Evolutionary conservation across 1,139 yeast genomes (phyloP).

Genomic region (Eremothecium coryli): DNA sequence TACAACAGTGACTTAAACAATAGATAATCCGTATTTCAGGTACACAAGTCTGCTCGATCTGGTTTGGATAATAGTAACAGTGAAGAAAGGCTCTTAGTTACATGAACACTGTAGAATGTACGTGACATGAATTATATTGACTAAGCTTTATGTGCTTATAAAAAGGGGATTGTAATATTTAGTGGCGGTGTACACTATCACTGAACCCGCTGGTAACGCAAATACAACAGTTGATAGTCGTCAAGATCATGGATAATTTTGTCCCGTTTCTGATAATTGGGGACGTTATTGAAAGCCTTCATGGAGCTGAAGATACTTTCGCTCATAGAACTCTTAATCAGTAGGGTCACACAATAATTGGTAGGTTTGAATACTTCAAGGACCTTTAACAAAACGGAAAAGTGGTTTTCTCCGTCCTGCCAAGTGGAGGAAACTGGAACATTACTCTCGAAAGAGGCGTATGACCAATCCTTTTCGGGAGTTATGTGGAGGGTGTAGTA

Average conservation of each 20-base stretch:
- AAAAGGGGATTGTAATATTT: too few species aligned
- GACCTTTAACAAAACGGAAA: constrained; percentile 48
- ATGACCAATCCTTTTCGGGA: constrained; percentile 90
- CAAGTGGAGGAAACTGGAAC: constrained; percentile 40
- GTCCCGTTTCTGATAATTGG: constrained; percentile 58
- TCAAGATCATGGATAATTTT: constrained; percentile 62
- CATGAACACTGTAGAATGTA: too few species aligned
- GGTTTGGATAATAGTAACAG: too few species aligned
- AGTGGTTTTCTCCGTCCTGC: constrained; percentile 30
- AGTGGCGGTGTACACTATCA: too few species aligned
- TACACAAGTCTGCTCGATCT: too few species aligned
- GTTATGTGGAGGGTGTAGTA: constrained; percentile 92
- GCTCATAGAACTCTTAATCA: constrained; percentile 23
- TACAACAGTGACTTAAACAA: too few species aligned
- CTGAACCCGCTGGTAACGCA: constrained; percentile 21
- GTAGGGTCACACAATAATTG: constrained; percentile 65
- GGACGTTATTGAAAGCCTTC: constrained; percentile 30
- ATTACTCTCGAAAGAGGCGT: constrained; percentile 92
- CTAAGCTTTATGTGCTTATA: too few species aligned
- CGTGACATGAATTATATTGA: too few species aligned
- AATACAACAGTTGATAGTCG: constrained; percentile 40
- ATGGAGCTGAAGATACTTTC: constrained; percentile 35
- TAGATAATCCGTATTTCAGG: too few species aligned
- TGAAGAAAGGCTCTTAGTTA: too few species aligned
- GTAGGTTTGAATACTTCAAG: constrained; percentile 64